Base-by-base conservation (phyloP, 2,329 filamentous ascomycete species). In the Hypoxylon sp. region DNA sequence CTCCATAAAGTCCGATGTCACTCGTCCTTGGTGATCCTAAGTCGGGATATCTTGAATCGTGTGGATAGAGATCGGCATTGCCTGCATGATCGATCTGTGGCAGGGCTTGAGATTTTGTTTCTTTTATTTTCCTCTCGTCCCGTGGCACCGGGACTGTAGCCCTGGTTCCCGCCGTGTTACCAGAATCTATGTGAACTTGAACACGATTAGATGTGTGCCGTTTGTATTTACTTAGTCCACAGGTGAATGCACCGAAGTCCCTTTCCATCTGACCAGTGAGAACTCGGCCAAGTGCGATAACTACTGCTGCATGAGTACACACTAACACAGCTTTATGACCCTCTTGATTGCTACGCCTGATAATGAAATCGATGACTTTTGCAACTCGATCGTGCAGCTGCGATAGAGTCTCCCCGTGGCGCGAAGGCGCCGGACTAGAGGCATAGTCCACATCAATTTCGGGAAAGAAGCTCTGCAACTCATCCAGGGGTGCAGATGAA, bases 201-300 rank as follows among this genome's bases (percentile, higher is more conserved):
- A 23, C 46, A 49, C 50, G 57, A 25, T 41, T 19, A 30, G 41
- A 41, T 36, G 32, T 51, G 58, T 59, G 73, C 56, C 80, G 78
- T 65, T 80, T 77, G 72, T 82, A 98, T 41, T 88, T 88, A 72
- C 89, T 94, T 73, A 97, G 78, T 0, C 92, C 90, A 75, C 93
- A 95, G 1, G 94, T 97, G 78, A 91, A 97, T 67, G 93, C 93
- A 65, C 86, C 84, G 77, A 97, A 98, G 79, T 98, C 94, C 69
- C 96, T 91, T 57, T 87, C 86, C 6, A 95, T 90, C 19, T 80
- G 75, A 0, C 93, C 94, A 1, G 94, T 98, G 73, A 99, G 82
- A 0, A 89, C 90, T 43, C 96, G 87, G 0, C 95, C 95, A 72
- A 96, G 87, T 7, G 92, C 91, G 77, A 99, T 98, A 75, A 98